These are phyloP conservation scores for Malassezia globosa DNA, from an alignment of 1,284 basidiomycete genomes.

Conservation along the genomic window DNA sequence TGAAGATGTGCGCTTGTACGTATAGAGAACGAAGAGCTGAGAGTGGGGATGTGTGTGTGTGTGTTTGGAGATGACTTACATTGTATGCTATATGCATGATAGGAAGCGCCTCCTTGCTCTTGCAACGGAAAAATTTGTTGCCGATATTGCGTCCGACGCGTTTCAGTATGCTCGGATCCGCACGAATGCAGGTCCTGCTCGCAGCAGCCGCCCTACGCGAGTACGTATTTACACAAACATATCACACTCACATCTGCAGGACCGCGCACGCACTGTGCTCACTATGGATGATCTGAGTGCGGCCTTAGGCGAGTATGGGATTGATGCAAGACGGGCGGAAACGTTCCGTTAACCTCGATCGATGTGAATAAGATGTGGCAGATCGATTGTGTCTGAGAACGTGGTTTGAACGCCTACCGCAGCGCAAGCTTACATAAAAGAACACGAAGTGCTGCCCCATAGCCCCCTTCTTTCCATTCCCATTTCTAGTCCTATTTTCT, in stretches of 20 bases:
- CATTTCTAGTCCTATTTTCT: too few relatives aligned
- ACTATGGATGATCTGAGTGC: constrained; percentile 94
- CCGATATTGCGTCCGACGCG: constrained; percentile 90
- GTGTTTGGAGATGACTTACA: too few relatives aligned
- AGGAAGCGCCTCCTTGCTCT: constrained; percentile 78
- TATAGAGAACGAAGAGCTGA: neutral
- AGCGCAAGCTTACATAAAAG: constrained; percentile 6
- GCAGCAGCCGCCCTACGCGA: constrained; percentile 23
- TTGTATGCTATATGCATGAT: too few relatives aligned
- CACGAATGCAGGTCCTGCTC: constrained; percentile 51
- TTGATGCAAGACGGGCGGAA: constrained; percentile 41
- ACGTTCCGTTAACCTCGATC: constrained; percentile 34
- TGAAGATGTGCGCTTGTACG: constrained; percentile 55
- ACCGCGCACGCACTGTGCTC: constrained; percentile 86
- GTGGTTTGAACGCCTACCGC: too few relatives aligned
- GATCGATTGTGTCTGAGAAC: too few relatives aligned
- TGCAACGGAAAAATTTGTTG: constrained; percentile 94
- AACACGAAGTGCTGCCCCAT: neutral
- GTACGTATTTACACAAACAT: neutral
- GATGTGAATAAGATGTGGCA: too few relatives aligned
- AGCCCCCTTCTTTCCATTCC: neutral
- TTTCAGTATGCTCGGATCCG: constrained; percentile 95
- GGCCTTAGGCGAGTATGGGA: constrained; percentile 82
- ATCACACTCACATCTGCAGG: constrained; percentile 45
- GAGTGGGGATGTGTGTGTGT: too few relatives aligned